A percentile compares a stretch with the other conserved stretches of the same genome.
Evolutionary conservation across 108 stramenopile genomes (phyloP).

Genomic region (Nitzschia putrida): DNA sequence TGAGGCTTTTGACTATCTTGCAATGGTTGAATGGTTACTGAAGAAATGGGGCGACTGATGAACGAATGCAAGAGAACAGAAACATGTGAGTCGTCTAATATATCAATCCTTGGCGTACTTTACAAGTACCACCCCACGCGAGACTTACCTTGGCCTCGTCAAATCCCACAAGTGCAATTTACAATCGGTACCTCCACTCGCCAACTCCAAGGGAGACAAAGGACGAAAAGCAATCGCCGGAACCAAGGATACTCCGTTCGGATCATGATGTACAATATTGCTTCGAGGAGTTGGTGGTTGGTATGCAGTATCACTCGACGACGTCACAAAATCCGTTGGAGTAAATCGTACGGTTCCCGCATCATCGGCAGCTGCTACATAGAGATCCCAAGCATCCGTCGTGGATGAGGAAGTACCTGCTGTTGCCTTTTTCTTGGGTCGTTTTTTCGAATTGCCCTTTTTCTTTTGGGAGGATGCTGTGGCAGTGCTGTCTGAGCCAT

Average conservation of each 20-base stretch:
- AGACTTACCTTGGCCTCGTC: constrained; percentile 42
- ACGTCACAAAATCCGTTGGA: constrained; percentile 20
- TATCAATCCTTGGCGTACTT: no score
- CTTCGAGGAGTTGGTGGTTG: constrained; percentile 3
- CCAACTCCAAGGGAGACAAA: constrained; percentile 38
- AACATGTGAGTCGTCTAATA: neutral
- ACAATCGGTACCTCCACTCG: constrained; percentile 82
- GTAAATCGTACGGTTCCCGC: constrained; percentile 61
- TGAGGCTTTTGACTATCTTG: constrained; percentile 36
- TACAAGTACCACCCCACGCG: neutral
- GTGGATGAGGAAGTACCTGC: constrained; percentile 3
- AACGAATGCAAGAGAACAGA: neutral
- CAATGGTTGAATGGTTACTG: constrained; percentile 31
- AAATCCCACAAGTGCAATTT: constrained; percentile 75
- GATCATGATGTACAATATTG: constrained; percentile 54
- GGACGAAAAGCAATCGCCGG: constrained; percentile 72
- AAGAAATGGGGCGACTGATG: constrained; percentile 41
- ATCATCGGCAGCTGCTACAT: constrained; percentile 68
- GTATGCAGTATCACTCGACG: neutral
- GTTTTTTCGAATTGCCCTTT: constrained; percentile 7
- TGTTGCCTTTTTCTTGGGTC: constrained; percentile 11
- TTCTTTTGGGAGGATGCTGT: constrained; percentile 23
- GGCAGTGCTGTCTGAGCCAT: constrained; percentile 34
- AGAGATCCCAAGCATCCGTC: constrained; percentile 6
- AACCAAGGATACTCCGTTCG: constrained; percentile 52